phyloP scores from a whole-genome alignment of 2,329 filamentous ascomycete species.

The Penicillium sp. region DNA sequence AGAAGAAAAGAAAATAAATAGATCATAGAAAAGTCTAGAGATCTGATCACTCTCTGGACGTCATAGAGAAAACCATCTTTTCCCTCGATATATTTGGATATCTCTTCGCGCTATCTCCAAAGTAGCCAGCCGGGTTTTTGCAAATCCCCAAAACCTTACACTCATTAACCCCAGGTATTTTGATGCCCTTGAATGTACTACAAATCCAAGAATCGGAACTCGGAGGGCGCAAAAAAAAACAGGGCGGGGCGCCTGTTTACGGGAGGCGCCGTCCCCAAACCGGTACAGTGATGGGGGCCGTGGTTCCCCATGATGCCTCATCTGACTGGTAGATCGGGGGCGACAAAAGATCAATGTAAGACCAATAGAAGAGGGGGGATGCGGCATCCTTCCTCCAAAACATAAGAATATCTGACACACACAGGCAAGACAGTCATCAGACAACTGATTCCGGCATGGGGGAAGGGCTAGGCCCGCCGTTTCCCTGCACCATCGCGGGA shows the following conservation, averaged over 20 bases:
- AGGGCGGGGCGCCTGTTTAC: slow-evolving; percentile 1
- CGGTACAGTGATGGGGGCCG: background rate
- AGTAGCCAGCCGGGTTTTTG: background rate
- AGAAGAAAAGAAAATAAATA: background rate
- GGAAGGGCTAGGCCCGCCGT: slow-evolving; percentile 34
- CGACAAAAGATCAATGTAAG: background rate
- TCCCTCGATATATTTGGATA: background rate
- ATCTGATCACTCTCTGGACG: background rate
- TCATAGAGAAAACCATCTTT: too few relatives aligned
- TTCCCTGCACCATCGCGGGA: slow-evolving; percentile 29
- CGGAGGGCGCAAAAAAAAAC: background rate
- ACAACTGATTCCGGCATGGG: slow-evolving; percentile 28
- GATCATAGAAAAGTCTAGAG: background rate
- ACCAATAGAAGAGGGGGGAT: background rate
- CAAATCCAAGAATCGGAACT: background rate
- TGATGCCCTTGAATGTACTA: background rate
- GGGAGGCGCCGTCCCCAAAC: slow-evolving; percentile 10
- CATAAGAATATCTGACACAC: background rate
- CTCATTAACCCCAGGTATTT: background rate
- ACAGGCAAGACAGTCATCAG: slow-evolving; percentile 20
- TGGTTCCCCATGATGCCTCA: background rate
- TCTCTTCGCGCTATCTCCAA: background rate
- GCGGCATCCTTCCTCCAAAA: background rate
- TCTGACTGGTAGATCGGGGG: background rate
- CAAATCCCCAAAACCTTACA: background rate